Evolutionary conservation across 495 filamentous ascomycete genomes (phyloP), one percentile per base, ranked within the genome.

Genomic region (Tuber melanosporum): DNA sequence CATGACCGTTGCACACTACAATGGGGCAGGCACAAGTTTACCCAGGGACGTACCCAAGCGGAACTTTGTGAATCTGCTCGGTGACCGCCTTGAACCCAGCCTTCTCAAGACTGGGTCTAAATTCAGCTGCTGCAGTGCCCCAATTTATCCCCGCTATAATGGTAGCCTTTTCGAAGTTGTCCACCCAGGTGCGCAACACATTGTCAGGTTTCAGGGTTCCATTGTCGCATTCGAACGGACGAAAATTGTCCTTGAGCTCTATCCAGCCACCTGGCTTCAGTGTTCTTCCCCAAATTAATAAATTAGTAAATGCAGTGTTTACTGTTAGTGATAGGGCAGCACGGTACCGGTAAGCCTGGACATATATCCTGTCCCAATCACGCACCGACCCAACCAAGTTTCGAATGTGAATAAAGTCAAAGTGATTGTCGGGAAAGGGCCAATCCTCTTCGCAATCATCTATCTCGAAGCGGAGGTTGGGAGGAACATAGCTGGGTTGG

Each of bases 241-340:
- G 82, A 72, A 86, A 86, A 49, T 87, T 83, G 12, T 87, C 87
- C 26, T 86, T 84, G 46, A 89, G 84, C 80, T 90, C 88, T 66
- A 88, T 82, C 82, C 84, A 89, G 41, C 88, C 88, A 70, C 85
- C 85, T 36, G 88, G 88, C 32, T 84, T 85, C 10, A 89, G 81
- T 73, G 86, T 84, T 45, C 84, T 85, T 70, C 14, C 26, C 14
- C 26, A 36, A 36, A 5, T 32, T 19, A 12, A 26, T 36, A 32
- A 15, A 32, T 66, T 15, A 66, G 26, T 36, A 17, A 32, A 36
- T 36, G 26, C 3, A 26, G 14, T 17, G 26, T 36, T 36, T 36
- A 36, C 10, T 36, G 36, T 14, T 26, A 7, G 57, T 66, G 57
- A 36, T 32, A 71, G 75, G 75, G 76, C 78, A 26, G 52, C 3